These are phyloP conservation scores for Logfia minima DNA, from an alignment of 129 eudicot species.

Conservation along the genomic window DNA sequence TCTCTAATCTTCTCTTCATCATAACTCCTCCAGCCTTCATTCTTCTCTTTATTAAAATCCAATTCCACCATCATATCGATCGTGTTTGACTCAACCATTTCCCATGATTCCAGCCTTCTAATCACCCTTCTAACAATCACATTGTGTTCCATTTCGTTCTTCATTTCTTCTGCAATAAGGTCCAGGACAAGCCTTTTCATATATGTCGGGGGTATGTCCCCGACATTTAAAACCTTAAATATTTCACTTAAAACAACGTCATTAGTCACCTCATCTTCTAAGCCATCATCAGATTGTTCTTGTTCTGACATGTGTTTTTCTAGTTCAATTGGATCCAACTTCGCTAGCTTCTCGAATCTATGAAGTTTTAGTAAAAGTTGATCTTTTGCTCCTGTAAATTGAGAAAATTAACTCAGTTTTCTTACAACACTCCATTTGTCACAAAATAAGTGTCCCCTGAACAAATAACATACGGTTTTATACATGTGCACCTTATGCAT, in stretches of 20 bases:
- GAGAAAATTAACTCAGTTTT: not conserved
- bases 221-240: conserved; percentile 12
- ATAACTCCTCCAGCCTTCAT: conserved; percentile 52
- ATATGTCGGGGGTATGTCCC: conserved; percentile 50
- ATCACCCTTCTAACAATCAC: conserved; percentile 45
- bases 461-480: too few relatives aligned
- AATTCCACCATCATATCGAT: conserved; percentile 86
- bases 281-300: conserved; percentile 35
- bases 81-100: conserved; percentile 66
- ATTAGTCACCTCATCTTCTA: conserved; percentile 25
- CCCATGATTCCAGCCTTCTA: conserved; percentile 62
- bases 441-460: too few relatives aligned
- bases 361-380: conserved; percentile 70
- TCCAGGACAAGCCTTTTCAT: conserved; percentile 58
- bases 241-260: conserved; percentile 30
- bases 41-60: conserved; percentile 54
- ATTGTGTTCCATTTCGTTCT: conserved; percentile 20
- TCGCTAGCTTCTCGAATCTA: conserved; percentile 76
- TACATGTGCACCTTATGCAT: too few relatives aligned
- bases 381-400: conserved; percentile 60
- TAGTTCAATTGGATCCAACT: conserved; percentile 76
- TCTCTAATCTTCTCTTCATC: conserved; percentile 41
- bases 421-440: too few relatives aligned
- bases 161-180: conserved; percentile 53
- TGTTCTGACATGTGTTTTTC: conserved; percentile 67